phyloP scores from a whole-genome alignment of 2,329 filamentous ascomycete species.

The Hysterium pulicare region DNA sequence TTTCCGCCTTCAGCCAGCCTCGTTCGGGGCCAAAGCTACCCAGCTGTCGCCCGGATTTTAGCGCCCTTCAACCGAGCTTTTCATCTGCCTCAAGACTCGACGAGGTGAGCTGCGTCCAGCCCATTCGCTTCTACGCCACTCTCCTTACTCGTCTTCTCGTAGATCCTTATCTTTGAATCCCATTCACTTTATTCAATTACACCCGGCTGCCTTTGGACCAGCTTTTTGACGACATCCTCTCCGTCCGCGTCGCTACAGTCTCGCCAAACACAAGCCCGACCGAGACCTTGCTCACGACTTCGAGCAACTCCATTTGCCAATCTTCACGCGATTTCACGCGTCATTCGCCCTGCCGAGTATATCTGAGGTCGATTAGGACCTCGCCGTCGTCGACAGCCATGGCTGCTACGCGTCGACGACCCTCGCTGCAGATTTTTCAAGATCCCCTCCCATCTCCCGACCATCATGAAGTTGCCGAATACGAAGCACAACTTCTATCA shows the following conservation, averaged over 20 bases:
- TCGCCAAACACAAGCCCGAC: not conserved
- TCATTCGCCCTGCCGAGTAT: conserved; percentile 31
- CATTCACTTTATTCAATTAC: not conserved
- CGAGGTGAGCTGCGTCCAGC: not conserved
- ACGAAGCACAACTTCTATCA: conserved; percentile 53
- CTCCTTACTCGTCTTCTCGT: not conserved
- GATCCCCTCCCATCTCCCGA: conserved; percentile 48
- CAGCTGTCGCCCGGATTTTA: too few species aligned
- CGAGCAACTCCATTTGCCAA: conserved; percentile 17
- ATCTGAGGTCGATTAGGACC: conserved; percentile 27
- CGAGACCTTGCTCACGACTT: not conserved
- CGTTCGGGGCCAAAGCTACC: too few species aligned
- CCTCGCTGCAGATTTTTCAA: conserved; percentile 57
- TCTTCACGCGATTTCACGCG: conserved; percentile 40
- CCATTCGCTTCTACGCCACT: not conserved
- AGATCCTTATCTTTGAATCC: not conserved
- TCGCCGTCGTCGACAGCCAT: conserved; percentile 35
- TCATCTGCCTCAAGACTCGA: too few species aligned
- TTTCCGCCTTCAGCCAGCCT: too few species aligned
- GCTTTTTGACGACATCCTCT: not conserved
- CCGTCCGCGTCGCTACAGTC: not conserved
- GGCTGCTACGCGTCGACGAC: conserved; percentile 56
- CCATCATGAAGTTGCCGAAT: conserved; percentile 42
- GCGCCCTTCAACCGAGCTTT: too few species aligned
- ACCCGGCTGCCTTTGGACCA: not conserved